Conservation (phyloP, 176 grass and related monocot genomes). For the Cenchrus americanus region DNA sequence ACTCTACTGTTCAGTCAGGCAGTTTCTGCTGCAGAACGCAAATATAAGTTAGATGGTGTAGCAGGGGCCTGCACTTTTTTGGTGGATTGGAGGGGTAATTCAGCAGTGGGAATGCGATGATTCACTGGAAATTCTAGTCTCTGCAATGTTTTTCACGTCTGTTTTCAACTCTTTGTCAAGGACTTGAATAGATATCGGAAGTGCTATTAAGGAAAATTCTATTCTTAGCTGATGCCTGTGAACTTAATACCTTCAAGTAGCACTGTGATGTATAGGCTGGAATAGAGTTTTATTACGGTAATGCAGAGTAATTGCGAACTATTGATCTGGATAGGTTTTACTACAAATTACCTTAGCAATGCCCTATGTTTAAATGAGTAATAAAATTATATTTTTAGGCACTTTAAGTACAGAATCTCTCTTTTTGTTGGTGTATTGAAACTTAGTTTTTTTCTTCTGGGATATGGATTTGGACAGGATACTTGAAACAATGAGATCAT, state of each 20-base stretch:
- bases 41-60: background rate
- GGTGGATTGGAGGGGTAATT: background rate
- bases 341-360: too few species aligned
- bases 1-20: background rate
- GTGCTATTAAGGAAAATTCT: background rate
- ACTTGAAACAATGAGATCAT: too few species aligned
- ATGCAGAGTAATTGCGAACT: too few species aligned
- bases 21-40: background rate
- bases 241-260: background rate
- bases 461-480: too few species aligned
- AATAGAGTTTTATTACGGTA: too few species aligned
- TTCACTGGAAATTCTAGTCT: background rate
- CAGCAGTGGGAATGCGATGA: background rate
- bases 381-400: too few species aligned
- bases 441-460: too few species aligned
- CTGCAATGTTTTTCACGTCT: background rate
- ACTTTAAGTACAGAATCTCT: too few species aligned
- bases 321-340: too few species aligned
- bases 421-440: too few species aligned
- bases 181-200: background rate
- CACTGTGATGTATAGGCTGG: too few species aligned
- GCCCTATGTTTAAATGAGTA: too few species aligned
- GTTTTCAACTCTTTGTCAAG: background rate
- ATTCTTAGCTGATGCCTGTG: slow-evolving; percentile 11
- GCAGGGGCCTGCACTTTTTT: background rate